Evolutionary conservation across 1,284 basidiomycete genomes (phyloP).

Genomic region (Pyrrhoderma noxium): DNA sequence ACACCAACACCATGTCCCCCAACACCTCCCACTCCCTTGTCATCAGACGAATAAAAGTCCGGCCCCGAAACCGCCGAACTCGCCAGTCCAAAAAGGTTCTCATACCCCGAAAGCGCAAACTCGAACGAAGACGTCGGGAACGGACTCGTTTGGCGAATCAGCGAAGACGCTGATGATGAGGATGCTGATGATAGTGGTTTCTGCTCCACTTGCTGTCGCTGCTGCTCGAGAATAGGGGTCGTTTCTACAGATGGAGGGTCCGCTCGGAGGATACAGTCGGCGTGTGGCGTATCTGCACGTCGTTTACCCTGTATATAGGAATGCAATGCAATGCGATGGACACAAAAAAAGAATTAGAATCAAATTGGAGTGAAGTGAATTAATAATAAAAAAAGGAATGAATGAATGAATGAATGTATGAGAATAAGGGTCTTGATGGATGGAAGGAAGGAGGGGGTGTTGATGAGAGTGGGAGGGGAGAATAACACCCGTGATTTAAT

Average conservation of each 20-base stretch:
- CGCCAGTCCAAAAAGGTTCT: slow-evolving; percentile 53
- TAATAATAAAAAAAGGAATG: too few relatives aligned
- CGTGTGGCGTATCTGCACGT: slow-evolving; percentile 65
- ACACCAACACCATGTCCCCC: too few relatives aligned
- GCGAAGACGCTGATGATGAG: background rate
- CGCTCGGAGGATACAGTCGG: slow-evolving; percentile 66
- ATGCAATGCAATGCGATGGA: too few relatives aligned
- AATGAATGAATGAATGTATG: too few relatives aligned
- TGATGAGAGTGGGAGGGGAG: too few relatives aligned
- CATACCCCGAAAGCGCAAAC: slow-evolving; percentile 63
- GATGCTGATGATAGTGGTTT: slow-evolving; percentile 21
- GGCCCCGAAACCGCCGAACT: slow-evolving; percentile 7
- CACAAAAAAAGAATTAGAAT: background rate
- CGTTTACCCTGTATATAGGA: slow-evolving; percentile 45
- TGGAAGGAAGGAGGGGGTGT: too few relatives aligned
- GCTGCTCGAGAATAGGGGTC: slow-evolving; percentile 35
- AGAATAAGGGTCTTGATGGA: too few relatives aligned
- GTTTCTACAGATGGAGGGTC: slow-evolving; percentile 55
- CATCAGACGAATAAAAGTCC: slow-evolving; percentile 14
- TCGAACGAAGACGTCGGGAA: slow-evolving; percentile 75
- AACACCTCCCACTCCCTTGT: slow-evolving; percentile 11
- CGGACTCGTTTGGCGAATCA: slow-evolving; percentile 30
- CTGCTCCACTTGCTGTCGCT: slow-evolving; percentile 25
- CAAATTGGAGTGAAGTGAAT: background rate
- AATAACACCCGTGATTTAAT: too few relatives aligned